Evolutionary conservation across 495 filamentous ascomycete genomes (phyloP).

Genomic region (Pyronema domesticum): DNA sequence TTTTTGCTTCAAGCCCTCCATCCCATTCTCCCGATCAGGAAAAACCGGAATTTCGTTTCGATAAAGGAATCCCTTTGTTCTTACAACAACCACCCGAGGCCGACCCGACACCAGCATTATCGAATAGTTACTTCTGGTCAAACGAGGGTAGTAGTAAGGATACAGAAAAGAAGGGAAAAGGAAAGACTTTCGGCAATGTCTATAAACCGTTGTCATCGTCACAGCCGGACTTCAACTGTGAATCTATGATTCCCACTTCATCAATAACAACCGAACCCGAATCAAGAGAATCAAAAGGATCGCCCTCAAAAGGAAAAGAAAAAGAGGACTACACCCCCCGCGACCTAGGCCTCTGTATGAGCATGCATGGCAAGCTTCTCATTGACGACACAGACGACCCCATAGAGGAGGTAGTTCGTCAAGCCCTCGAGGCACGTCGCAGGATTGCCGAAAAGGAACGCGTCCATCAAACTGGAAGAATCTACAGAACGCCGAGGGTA

Average conservation of each 20-base stretch:
- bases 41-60: neutral
- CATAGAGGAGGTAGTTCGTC: neutral
- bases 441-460: neutral
- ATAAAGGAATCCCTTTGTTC: neutral
- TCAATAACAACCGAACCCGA: neutral
- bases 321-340: too few relatives aligned
- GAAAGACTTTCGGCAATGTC: neutral
- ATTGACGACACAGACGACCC: neutral
- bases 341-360: neutral
- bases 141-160: neutral
- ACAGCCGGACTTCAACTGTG: neutral
- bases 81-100: neutral
- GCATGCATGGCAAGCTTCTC: neutral
- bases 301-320: too few relatives aligned
- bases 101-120: neutral
- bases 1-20: neutral
- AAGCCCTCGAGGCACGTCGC: neutral
- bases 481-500: neutral
- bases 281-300: too few relatives aligned
- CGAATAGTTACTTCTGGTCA: neutral
- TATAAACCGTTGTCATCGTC: neutral
- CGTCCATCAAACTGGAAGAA: neutral
- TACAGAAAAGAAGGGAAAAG: neutral
- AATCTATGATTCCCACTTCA: neutral
- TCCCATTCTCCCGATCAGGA: neutral